Percentiles rank a stretch among this genome's conserved stretches.
phyloP scores from a whole-genome alignment of 805 yeast species.

The Candida adriatica region DNA sequence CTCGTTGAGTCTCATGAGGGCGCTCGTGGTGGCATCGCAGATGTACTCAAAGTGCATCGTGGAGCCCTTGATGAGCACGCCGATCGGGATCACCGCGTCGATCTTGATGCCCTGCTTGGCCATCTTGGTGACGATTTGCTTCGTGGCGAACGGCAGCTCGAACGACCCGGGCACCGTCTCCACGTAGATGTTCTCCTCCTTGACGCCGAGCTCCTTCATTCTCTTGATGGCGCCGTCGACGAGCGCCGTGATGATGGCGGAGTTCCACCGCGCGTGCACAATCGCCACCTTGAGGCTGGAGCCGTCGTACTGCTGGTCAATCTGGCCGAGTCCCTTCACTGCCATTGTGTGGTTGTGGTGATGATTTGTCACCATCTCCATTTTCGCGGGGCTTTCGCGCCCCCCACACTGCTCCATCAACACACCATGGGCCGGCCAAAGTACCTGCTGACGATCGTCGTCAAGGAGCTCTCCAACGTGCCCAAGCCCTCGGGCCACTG shows the following conservation, averaged over 20 bases:
- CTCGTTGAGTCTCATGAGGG: constrained; percentile 76
- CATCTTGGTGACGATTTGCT: constrained; percentile 37
- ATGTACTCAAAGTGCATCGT: constrained; percentile 99
- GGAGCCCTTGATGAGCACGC: constrained; percentile 90
- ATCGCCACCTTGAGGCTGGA: constrained; percentile 69
- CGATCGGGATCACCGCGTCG: constrained; percentile 91
- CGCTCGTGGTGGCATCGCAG: constrained; percentile 81
- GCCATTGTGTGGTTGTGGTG: constrained; percentile 42
- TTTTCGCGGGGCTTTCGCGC: neutral
- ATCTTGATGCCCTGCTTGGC: constrained; percentile 37
- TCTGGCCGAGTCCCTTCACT: constrained; percentile 70
- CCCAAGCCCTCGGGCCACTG: constrained; percentile 74
- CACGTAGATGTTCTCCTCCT: constrained; percentile 65
- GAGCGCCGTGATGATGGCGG: constrained; percentile 64
- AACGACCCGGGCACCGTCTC: constrained; percentile 93
- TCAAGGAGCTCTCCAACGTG: constrained; percentile 72
- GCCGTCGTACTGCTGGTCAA: constrained; percentile 67
- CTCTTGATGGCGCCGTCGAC: constrained; percentile 69
- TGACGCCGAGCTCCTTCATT: constrained; percentile 60
- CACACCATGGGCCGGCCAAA: constrained; percentile 42
- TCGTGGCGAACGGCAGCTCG: constrained; percentile 83
- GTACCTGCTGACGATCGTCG: constrained; percentile 50
- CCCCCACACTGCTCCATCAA: no score
- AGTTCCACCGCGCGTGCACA: constrained; percentile 95
- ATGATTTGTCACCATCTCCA: neutral